phyloP scores from a whole-genome alignment of 179 eudicot species.

The Vitellaria paradoxa region DNA sequence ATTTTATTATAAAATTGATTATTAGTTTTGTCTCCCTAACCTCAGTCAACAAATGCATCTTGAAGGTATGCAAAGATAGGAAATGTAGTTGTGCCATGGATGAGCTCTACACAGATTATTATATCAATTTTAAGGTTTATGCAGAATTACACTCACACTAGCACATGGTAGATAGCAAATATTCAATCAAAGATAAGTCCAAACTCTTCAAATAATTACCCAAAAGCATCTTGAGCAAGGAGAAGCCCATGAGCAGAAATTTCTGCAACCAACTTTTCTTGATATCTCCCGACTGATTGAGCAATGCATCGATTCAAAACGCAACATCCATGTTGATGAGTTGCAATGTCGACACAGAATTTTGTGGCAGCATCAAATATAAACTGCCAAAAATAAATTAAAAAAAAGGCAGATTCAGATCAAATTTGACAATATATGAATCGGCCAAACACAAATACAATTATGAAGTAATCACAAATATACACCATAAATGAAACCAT shows the following conservation, averaged over 20 bases:
- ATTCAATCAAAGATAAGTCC: not conserved
- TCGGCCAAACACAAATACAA: too few relatives aligned
- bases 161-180: not conserved
- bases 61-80: not conserved
- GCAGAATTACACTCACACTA: not conserved
- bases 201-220: constrained; percentile 39
- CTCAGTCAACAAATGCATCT: not conserved
- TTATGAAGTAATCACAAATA: not conserved
- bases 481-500: not conserved
- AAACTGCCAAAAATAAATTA: constrained; percentile 38
- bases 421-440: not conserved
- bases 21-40: not conserved
- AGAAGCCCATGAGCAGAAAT: constrained; percentile 46
- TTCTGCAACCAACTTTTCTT: constrained; percentile 48
- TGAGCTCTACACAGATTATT: not conserved
- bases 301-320: constrained; percentile 68
- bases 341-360: constrained; percentile 65
- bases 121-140: not conserved
- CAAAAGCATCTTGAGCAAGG: constrained; percentile 78
- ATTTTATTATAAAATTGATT: not conserved
- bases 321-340: constrained; percentile 80
- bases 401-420: not conserved
- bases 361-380: constrained; percentile 68
- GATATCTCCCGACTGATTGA: constrained; percentile 47
- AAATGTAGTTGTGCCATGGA: not conserved